Conservation (phyloP, 2,329 filamentous ascomycete genomes). For the Camptophora hylomeconis region DNA sequence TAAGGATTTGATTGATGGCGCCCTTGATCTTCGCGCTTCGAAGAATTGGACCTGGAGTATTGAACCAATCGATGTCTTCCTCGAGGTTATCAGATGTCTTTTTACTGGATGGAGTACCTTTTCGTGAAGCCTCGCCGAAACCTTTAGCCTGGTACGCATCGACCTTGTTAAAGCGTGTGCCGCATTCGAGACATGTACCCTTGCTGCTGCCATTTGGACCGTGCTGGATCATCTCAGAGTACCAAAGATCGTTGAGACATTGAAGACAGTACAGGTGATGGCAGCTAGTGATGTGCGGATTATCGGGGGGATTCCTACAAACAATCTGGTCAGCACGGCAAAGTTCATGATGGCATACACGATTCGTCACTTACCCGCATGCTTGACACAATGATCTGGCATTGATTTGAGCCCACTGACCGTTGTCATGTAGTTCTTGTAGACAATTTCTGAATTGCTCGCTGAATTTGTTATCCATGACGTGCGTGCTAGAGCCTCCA, state of each 20-base stretch:
- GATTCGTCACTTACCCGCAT: too few species aligned
- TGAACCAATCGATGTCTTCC: constrained; percentile 20
- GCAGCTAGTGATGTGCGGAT: constrained; percentile 37
- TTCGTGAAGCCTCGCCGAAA: too few species aligned
- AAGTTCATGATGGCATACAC: too few species aligned
- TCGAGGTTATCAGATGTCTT: too few species aligned
- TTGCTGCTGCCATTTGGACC: constrained; percentile 7
- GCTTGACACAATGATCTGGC: too few species aligned
- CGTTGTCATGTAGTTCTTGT: constrained; percentile 19
- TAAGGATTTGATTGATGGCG: constrained; percentile 23
- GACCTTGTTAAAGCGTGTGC: constrained; percentile 9
- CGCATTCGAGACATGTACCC: constrained; percentile 13
- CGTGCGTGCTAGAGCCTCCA: neutral
- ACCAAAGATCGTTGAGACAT: constrained; percentile 30
- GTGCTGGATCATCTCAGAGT: constrained; percentile 9
- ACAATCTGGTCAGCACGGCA: too few species aligned
- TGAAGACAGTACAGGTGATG: constrained; percentile 42
- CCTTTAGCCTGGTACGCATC: too few species aligned
- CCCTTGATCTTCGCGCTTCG: constrained; percentile 29
- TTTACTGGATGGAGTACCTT: too few species aligned
- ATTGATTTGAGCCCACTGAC: too few species aligned
- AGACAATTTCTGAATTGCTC: constrained; percentile 24
- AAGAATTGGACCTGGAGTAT: constrained; percentile 16
- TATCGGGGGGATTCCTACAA: constrained; percentile 29
- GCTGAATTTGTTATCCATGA: constrained; percentile 3